Evolutionary conservation across 2,329 filamentous ascomycete species (phyloP).

Genomic region (Pezicula radicicola): DNA sequence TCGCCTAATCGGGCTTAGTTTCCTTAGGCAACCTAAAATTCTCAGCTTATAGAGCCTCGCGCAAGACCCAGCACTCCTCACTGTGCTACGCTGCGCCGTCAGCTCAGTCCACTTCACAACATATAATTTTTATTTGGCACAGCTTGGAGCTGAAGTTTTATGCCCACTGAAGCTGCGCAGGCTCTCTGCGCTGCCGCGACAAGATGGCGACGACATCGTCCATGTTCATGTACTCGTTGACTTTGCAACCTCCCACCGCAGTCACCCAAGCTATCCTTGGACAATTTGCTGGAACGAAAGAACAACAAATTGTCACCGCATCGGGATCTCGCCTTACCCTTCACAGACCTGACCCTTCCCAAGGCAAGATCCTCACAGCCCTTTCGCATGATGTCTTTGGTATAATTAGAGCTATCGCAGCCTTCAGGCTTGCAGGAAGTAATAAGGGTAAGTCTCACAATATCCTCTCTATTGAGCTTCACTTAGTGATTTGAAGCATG

Average conservation of each 20-base stretch:
- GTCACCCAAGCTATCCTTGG: constrained; percentile 89
- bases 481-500: constrained; percentile 71
- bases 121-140: background rate
- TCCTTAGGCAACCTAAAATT: background rate
- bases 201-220: constrained; percentile 94
- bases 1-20: background rate
- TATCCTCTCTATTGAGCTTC: constrained; percentile 44
- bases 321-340: constrained; percentile 88
- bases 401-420: constrained; percentile 84
- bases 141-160: background rate
- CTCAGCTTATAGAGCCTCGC: background rate
- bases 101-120: constrained; percentile 11
- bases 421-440: constrained; percentile 89
- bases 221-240: constrained; percentile 98
- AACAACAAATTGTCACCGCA: constrained; percentile 94
- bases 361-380: constrained; percentile 82
- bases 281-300: constrained; percentile 93
- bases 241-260: constrained; percentile 86
- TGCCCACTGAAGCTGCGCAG: constrained; percentile 19
- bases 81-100: constrained; percentile 23
- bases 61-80: constrained; percentile 4
- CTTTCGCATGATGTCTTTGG: constrained; percentile 94
- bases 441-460: constrained; percentile 78
- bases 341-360: constrained; percentile 78
- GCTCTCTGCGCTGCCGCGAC: constrained; percentile 21